Base-by-base conservation (phyloP, 441 rosid genomes). In the Codiaeum variegatum region DNA sequence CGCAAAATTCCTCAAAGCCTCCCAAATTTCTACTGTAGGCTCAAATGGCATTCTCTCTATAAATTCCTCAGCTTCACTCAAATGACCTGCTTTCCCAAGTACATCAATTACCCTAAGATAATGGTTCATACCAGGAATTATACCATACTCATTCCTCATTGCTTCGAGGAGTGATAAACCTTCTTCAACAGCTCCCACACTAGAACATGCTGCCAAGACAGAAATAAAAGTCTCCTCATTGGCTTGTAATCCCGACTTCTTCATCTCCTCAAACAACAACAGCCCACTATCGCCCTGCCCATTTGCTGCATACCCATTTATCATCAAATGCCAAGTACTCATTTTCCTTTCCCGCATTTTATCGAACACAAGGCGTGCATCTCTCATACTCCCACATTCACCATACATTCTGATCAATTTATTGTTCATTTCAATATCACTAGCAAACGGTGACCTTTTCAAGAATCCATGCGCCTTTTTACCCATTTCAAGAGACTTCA, bases 361-460 rank as follows among this genome's bases (percentile, higher is more conserved):
- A 47, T 81, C 83, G 8, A 92, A 90, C 74, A 83, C 84, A 40
- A 42, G 66, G 75, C 79, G 86, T 1, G 93, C 93, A 46, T 80
- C 80, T 31, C 76, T 83, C 18, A 86, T 75, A 32, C 80, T 79
- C 4, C 90, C 84, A 21, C 87, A 86, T 76, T 82, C 87, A 3
- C 87, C 85, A 49, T 86, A 88, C 92, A 87, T 85, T 44, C 82
- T 89, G 16, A 91, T 82, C 80, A 92, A 77, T 8, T 77, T 83
- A 47, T 86, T 81, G 71, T 71, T 85, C 79, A 88, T 49, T 23
- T 80, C 83, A 51, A 58, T 32, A 70, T 85, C 86, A 36, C 74
- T 72, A 24, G 62, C 68, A 70, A 76, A 86, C 0, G 67, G 61
- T 11, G 88, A 88, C 72, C 75, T 80, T 61, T 77, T 81, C 75